Conservation (phyloP, 208 protist genomes). For the Trypanosomatidae sp. region DNA sequence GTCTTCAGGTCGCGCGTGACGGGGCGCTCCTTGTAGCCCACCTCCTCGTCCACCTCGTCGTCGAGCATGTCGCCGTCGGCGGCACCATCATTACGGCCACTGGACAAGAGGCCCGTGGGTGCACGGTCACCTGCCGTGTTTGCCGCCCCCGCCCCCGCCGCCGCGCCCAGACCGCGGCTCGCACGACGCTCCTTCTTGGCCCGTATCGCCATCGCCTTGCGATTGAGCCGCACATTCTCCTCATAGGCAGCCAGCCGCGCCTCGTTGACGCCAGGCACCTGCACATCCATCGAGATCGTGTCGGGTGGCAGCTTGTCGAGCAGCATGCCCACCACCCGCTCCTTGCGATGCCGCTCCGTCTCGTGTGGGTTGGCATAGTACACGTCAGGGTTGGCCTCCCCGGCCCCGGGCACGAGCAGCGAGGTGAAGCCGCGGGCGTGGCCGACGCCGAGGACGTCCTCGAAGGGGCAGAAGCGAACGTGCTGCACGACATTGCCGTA, state of each 20-base stretch:
- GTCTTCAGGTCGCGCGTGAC: slow-evolving; percentile 54
- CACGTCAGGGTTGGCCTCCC: slow-evolving; percentile 88
- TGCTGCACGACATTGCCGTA: slow-evolving; percentile 73
- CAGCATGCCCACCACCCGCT: slow-evolving; percentile 71
- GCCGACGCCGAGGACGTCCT: slow-evolving; percentile 84
- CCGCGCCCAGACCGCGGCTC: slow-evolving; percentile 26
- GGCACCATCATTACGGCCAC: not conserved
- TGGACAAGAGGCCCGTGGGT: slow-evolving; percentile 24
- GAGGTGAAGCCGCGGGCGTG: slow-evolving; percentile 83
- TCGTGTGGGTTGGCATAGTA: slow-evolving; percentile 91
- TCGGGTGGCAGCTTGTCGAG: slow-evolving; percentile 90
- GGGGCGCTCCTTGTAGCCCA: slow-evolving; percentile 71
- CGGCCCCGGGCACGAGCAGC: slow-evolving; percentile 78
- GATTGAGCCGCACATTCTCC: slow-evolving; percentile 67
- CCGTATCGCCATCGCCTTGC: slow-evolving; percentile 62
- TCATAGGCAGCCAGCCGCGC: slow-evolving; percentile 69
- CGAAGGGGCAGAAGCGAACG: slow-evolving; percentile 82
- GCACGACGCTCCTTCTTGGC: slow-evolving; percentile 74
- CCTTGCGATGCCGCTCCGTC: slow-evolving; percentile 82
- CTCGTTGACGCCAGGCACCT: slow-evolving; percentile 73
- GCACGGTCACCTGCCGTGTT: slow-evolving; percentile 12
- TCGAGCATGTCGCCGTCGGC: slow-evolving; percentile 33
- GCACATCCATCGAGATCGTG: slow-evolving; percentile 85
- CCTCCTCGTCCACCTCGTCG: slow-evolving; percentile 76
- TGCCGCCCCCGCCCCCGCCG: slow-evolving; percentile 6